Evolutionary conservation across 2,329 filamentous ascomycete species (phyloP).

Genomic region (Neofusicoccum kwambonambiense): DNA sequence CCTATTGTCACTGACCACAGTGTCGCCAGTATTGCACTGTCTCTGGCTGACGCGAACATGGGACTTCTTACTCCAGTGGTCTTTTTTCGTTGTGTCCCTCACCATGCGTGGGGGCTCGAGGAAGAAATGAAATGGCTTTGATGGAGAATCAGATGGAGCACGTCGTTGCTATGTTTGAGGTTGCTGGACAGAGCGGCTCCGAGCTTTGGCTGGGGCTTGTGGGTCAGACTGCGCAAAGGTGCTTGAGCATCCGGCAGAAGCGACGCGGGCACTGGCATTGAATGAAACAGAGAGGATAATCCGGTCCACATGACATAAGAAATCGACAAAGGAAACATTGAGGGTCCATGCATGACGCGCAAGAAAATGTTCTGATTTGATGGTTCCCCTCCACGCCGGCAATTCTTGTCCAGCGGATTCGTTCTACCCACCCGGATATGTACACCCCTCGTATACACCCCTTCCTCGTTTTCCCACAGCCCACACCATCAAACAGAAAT

Average conservation of each 20-base stretch:
- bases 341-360: background rate
- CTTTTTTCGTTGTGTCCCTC: slow-evolving; percentile 27
- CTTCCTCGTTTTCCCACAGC: background rate
- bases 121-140: slow-evolving; percentile 22
- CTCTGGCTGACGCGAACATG: slow-evolving; percentile 66
- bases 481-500: background rate
- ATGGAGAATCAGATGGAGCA: background rate
- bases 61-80: background rate
- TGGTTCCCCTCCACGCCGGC: background rate
- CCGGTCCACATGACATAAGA: too few relatives aligned
- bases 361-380: background rate
- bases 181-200: too few relatives aligned
- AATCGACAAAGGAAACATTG: too few relatives aligned
- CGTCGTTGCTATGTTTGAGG: too few relatives aligned
- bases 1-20: slow-evolving; percentile 59
- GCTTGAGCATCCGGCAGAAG: too few relatives aligned
- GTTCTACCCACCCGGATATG: background rate
- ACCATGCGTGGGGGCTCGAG: slow-evolving; percentile 24
- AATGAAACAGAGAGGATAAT: too few relatives aligned
- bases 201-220: too few relatives aligned
- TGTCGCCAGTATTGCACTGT: slow-evolving; percentile 77
- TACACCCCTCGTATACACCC: background rate
- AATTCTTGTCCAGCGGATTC: background rate
- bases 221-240: too few relatives aligned
- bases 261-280: too few relatives aligned